Evolutionary conservation across 2,329 filamentous ascomycete genomes (phyloP).

Genomic region (Fusarium torulosum): DNA sequence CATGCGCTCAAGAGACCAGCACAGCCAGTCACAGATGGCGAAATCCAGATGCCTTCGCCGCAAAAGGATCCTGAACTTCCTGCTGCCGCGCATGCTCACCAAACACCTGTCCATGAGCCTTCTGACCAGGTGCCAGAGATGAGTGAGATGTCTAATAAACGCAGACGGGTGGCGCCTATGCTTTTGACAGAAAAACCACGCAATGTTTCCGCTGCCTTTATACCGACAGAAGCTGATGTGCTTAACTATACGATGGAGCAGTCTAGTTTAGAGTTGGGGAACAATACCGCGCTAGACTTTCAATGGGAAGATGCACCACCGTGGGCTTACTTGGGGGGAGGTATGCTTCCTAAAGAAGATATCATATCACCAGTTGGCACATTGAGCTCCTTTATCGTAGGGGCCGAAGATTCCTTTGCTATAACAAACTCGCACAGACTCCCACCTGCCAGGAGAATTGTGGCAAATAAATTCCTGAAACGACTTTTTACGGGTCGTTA

Average conservation of each 20-base stretch:
- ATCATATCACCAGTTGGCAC: constrained; percentile 42
- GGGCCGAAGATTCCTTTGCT: constrained; percentile 47
- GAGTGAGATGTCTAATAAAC: constrained; percentile 40
- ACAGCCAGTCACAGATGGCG: background rate
- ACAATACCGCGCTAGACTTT: background rate
- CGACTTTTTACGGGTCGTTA: constrained; percentile 54
- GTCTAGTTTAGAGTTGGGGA: background rate
- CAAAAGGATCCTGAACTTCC: background rate
- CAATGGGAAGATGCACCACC: constrained; percentile 42
- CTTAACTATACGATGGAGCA: constrained; percentile 7
- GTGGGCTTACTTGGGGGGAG: constrained; percentile 55
- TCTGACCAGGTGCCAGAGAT: constrained; percentile 2
- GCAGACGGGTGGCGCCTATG: constrained; percentile 47
- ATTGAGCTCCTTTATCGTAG: constrained; percentile 44
- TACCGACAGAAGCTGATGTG: constrained; percentile 46
- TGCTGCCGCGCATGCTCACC: background rate
- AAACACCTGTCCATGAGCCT: background rate
- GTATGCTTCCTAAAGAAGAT: constrained; percentile 43
- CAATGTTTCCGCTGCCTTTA: constrained; percentile 32
- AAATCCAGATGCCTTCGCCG: background rate
- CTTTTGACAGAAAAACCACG: constrained; percentile 41
- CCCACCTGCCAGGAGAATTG: constrained; percentile 59
- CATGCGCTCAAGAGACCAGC: background rate
- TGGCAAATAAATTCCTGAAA: constrained; percentile 58
- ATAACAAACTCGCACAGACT: constrained; percentile 47